Base-by-base conservation (phyloP, 768 basidiomycete species). In the Phaffia australis region DNA sequence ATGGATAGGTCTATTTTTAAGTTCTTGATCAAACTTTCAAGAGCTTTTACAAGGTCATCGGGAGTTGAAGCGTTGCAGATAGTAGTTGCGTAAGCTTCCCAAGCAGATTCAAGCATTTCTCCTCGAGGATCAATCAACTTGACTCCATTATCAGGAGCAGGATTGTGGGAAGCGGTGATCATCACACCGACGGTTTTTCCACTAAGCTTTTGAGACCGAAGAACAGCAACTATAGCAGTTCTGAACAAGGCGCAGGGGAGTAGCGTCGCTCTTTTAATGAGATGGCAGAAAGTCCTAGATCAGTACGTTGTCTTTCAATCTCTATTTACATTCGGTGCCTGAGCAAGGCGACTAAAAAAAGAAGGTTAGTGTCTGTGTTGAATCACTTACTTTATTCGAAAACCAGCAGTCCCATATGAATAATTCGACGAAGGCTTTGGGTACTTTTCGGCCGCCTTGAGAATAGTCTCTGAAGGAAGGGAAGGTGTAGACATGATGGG, bases 121-220 rank as follows among this genome's bases (percentile, higher is more conserved):
- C 95, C 95, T 18, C 84, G 85, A 25, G 95, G 90, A 78, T 99
- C 95, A 49, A 99, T 91, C 49, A 99, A 83, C 78, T 99, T 99
- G 70, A 97, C 95, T 32, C 95, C 95, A 75, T 99, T 99, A 76
- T 99, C 95, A 23, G 56, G 91, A 95, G 73, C 93, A n/a, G 95
- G 94, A 75, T 99, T 99, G 77, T 99, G 95, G n/a, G 91, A 94
- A 2, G 95, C 95, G 48, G 95, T 99, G 74, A 99, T 86, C 95
- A 99, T 98, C 25, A 98, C 89, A 19, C 95, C 95, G 72, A 99
- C 87, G 29, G 85, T 86, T 74, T 85, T 87, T 30, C 95, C 91
- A 74, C 87, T 86, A n/a, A 92, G 81, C 70, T 84, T 85, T 79
- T 87, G 95, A 78, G 92, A 97, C 66, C 95, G 80, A 59, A 99